These are phyloP conservation scores for Maudiozyma turicensis DNA, from an alignment of 805 yeast species.

Conservation along the genomic window DNA sequence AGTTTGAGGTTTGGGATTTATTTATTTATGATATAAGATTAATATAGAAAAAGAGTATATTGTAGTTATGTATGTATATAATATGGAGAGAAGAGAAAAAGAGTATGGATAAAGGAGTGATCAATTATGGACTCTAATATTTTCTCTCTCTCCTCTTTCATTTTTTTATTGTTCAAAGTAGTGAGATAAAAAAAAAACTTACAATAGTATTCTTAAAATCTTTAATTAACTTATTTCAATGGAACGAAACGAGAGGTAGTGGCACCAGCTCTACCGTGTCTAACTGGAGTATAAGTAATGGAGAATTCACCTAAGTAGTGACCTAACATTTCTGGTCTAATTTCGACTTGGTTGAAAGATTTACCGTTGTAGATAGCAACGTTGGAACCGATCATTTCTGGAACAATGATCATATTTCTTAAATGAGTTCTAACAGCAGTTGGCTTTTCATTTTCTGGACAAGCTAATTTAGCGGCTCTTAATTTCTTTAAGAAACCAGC, in stretches of 20 bases:
- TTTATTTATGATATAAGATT: too few species aligned
- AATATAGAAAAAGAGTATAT: not conserved
- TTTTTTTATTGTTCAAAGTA: too few species aligned
- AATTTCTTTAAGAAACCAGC: constrained; percentile 94
- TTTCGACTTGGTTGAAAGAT: constrained; percentile 97
- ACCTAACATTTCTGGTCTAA: constrained; percentile 99
- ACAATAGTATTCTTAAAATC: not conserved
- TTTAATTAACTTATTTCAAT: constrained; percentile 35
- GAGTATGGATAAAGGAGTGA: not conserved
- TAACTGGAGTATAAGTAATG: constrained; percentile 98
- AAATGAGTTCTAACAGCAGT: constrained; percentile 96
- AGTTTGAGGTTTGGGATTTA: too few species aligned
- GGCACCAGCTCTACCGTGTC: constrained; percentile 97
- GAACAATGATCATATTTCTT: constrained; percentile 97
- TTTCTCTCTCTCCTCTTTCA: too few species aligned
- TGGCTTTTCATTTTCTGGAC: constrained; percentile 93
- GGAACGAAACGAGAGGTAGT: constrained; percentile 74
- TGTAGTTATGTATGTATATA: not conserved
- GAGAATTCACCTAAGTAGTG: constrained; percentile 99
- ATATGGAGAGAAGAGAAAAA: too few species aligned
- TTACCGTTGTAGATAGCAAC: constrained; percentile 99
- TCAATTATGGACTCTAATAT: too few species aligned
- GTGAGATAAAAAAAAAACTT: too few species aligned
- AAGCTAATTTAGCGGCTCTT: constrained; percentile 91
- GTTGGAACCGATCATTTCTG: constrained; percentile 99